Evolutionary conservation across 768 basidiomycete genomes (phyloP), one percentile per base, ranked within the genome.

Genomic region (Lentinula sp.): DNA sequence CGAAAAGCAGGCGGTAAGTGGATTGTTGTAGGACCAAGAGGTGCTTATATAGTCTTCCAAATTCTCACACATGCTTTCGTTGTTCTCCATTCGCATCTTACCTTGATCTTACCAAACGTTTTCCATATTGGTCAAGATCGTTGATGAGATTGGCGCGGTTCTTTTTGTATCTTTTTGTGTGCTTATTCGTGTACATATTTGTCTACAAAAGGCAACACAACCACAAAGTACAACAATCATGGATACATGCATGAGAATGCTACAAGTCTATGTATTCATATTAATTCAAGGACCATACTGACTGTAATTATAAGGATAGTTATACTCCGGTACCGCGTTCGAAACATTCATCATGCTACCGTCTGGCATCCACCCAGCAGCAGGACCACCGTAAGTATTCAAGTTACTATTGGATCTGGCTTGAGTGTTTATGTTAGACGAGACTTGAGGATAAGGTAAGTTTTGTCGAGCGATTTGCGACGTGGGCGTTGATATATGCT

Each of bases 11-110:
- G 57, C 12, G 18, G 57, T 50, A 42, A 41, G n/a, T 41, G 55
- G 57, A 46, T 23, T 37, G 53, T 45, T 59, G 71, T 72, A 68
- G 69, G 72, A 72, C 70, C 71, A 72, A 59, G 48, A 55, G 37
- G 35, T 46, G 23, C 53, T 57, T 46, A 36, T 48, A 37, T 62
- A 65, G 45, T 18, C 15, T 18, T 33, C 13, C n/a, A 7, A 42
- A 33, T 56, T 56, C 55, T 56, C 55, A 51, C 50, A 41, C 55
- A 55, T 55, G 57, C 43, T 23, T 50, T 39, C 55, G 42, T 58
- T 49, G 46, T 58, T 58, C 33, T 57, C 32, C 28, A 36, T 52
- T 33, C 28, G 51, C 16, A 32, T 54, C 23, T 23, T 23, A 23
- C 23, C 23, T 23, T 23, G 23, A 23, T 23, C 45, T 46, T 18